Percentiles rank a stretch among this genome's conserved stretches.
Conservation (phyloP, 2,329 filamentous ascomycete genomes). For the Diaporthe citrichinensis region DNA sequence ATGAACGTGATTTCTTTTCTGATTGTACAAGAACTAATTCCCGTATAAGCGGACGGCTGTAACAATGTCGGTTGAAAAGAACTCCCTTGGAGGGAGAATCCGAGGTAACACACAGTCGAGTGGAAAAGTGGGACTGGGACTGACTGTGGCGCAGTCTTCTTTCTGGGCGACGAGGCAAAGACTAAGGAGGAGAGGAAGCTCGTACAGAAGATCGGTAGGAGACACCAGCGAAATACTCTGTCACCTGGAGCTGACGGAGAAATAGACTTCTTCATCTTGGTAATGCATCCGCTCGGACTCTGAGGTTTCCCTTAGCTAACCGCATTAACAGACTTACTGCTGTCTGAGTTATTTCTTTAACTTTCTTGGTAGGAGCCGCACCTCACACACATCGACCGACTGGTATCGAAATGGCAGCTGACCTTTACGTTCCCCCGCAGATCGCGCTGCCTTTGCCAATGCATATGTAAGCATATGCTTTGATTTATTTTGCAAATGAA, state of each 20-base stretch:
- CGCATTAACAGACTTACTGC: slow-evolving; percentile 48
- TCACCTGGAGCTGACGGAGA: background rate
- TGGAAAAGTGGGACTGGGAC: background rate
- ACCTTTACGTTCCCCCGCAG: slow-evolving; percentile 40
- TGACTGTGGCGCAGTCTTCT: background rate
- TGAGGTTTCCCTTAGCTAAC: background rate
- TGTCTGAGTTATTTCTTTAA: slow-evolving; percentile 55
- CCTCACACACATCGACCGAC: background rate
- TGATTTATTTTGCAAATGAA: background rate
- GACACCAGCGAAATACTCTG: background rate
- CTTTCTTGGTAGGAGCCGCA: slow-evolving; percentile 47
- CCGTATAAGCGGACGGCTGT: background rate
- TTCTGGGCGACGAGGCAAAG: slow-evolving; percentile 11
- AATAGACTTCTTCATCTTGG: slow-evolving; percentile 3
- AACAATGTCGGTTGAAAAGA: background rate
- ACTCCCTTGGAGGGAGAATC: background rate
- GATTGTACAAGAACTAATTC: background rate
- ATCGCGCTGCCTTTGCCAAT: slow-evolving; percentile 59
- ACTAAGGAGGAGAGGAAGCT: background rate
- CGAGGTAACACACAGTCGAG: background rate
- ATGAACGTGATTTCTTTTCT: background rate
- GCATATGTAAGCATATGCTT: slow-evolving; percentile 52
- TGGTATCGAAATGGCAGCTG: background rate
- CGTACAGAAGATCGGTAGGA: slow-evolving; percentile 11
- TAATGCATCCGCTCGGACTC: background rate